Evolutionary conservation across 2,329 filamentous ascomycete species (phyloP).

Genomic region (Fonsecaea monophora): DNA sequence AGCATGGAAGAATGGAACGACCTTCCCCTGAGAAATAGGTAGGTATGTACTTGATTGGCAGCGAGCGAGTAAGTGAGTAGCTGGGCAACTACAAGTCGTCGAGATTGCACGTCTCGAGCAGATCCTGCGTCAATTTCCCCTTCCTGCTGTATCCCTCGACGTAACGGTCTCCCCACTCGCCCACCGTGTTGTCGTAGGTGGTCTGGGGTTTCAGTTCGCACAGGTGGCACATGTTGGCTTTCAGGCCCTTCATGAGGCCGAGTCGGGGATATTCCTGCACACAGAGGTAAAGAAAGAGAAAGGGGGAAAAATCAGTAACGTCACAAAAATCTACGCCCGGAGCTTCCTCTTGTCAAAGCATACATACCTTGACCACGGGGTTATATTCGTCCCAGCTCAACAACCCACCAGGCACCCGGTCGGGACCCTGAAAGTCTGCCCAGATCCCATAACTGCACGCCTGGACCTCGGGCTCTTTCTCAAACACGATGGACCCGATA

Average conservation of each 20-base stretch:
- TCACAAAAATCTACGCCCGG: background rate
- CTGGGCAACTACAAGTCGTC: slow-evolving; percentile 23
- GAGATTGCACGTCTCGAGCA: slow-evolving; percentile 40
- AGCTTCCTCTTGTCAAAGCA: background rate
- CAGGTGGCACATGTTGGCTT: slow-evolving; percentile 50
- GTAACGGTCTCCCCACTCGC: slow-evolving; percentile 47
- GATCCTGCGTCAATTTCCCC: slow-evolving; percentile 43
- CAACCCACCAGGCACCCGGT: slow-evolving; percentile 42
- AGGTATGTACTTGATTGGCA: too few species aligned
- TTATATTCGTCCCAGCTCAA: slow-evolving; percentile 45
- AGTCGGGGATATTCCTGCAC: slow-evolving; percentile 46
- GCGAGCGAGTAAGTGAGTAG: background rate
- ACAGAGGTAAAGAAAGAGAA: background rate
- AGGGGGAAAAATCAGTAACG: background rate
- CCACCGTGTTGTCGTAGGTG: slow-evolving; percentile 48
- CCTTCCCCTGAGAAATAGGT: too few species aligned
- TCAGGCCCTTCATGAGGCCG: slow-evolving; percentile 46
- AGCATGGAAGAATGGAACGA: background rate
- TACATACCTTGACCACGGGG: slow-evolving; percentile 39
- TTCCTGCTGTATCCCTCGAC: slow-evolving; percentile 46
- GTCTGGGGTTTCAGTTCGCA: slow-evolving; percentile 52
- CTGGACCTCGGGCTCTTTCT: slow-evolving; percentile 53
- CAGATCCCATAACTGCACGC: slow-evolving; percentile 45
- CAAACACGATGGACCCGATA: slow-evolving; percentile 46
- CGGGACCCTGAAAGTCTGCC: slow-evolving; percentile 50